A percentile compares a stretch with the other conserved stretches of the same genome.
Conservation (phyloP, 768 basidiomycete species). For the Agaricus bisporus region DNA sequence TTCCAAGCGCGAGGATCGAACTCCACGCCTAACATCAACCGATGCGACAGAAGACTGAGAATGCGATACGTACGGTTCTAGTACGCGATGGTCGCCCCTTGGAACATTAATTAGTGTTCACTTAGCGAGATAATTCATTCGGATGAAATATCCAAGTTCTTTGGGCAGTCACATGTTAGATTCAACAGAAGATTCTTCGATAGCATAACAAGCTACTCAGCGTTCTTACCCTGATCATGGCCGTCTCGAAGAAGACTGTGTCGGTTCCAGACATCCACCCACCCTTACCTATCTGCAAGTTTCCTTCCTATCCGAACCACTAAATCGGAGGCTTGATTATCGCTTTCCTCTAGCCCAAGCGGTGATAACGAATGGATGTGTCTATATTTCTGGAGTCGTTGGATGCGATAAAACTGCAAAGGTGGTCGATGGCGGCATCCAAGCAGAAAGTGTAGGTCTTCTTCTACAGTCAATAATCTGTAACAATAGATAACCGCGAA, state of each 20-base stretch:
- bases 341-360: conserved; percentile 27
- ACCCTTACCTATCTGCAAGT: conserved; percentile 27
- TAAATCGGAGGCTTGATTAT: background rate
- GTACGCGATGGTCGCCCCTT: too few relatives aligned
- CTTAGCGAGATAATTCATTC: too few relatives aligned
- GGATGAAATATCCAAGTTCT: too few relatives aligned
- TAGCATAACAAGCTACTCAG: too few relatives aligned
- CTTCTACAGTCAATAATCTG: background rate
- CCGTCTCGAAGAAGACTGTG: conserved; percentile 18
- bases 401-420: conserved; percentile 10
- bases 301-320: background rate
- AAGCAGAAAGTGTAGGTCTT: conserved; percentile 11
- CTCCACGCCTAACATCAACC: too few relatives aligned
- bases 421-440: conserved; percentile 13
- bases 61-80: too few relatives aligned
- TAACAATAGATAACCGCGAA: background rate
- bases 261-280: conserved; percentile 26
- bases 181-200: too few relatives aligned
- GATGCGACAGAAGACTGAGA: too few relatives aligned
- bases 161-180: too few relatives aligned
- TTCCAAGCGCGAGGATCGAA: too few relatives aligned
- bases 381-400: conserved; percentile 13
- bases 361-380: conserved; percentile 23
- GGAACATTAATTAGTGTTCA: too few relatives aligned
- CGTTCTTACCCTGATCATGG: background rate